A percentile compares a stretch with the other conserved stretches of the same genome.
These are phyloP conservation scores for Solanum habrochaites DNA, from an alignment of 257 asterid genomes.

Conservation along the genomic window DNA sequence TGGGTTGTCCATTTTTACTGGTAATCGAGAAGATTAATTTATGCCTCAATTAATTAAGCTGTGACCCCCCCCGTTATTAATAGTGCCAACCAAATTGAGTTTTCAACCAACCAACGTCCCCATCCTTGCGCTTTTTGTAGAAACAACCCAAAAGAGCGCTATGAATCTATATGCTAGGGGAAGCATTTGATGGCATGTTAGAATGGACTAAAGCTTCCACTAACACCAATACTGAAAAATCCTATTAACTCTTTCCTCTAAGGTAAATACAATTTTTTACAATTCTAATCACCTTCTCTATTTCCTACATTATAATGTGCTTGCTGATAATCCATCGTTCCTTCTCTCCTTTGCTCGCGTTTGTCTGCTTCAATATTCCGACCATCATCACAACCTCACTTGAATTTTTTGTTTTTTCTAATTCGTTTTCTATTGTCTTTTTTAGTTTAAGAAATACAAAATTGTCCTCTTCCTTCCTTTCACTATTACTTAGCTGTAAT, in stretches of 20 bases:
- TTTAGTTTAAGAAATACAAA: slow-evolving; percentile 5
- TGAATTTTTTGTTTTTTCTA: neutral
- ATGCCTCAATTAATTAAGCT: no score
- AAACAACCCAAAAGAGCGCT: no score
- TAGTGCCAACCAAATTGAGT: no score
- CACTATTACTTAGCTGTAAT: slow-evolving; percentile 9
- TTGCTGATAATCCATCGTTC: neutral
- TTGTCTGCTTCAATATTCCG: neutral
- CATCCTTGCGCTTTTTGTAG: no score
- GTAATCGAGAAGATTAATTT: no score
- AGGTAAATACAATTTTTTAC: slow-evolving; percentile 1
- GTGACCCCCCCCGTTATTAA: no score
- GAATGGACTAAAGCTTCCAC: neutral
- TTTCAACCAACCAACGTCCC: no score
- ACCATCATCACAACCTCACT: neutral
- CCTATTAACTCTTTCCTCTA: slow-evolving; percentile 5
- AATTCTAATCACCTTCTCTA: neutral
- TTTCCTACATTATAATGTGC: neutral
- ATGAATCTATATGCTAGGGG: no score
- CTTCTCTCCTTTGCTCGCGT: neutral
- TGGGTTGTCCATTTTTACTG: no score
- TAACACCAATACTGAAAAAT: neutral
- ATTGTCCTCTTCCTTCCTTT: slow-evolving; percentile 1
- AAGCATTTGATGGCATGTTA: neutral
- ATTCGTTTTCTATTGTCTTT: neutral